Evolutionary conservation across 495 filamentous ascomycete species (phyloP), one percentile per base, ranked within the genome.

Genomic region (Neurospora sp.): DNA sequence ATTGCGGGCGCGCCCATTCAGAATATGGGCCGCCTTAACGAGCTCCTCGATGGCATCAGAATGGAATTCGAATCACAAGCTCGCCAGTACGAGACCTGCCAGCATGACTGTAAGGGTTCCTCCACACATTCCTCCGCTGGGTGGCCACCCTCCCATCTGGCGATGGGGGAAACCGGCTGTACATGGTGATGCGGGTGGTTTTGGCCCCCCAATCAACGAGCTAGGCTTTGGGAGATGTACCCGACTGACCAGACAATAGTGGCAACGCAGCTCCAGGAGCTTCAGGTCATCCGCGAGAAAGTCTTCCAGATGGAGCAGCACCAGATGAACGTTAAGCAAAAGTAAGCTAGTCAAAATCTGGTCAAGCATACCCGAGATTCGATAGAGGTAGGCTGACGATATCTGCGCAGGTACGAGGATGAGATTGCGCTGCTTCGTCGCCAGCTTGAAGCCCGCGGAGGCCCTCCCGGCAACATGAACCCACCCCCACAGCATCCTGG

Each of bases 281-380:
- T 98, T 88, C 92, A 97, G 76, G 86, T 96, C 80, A 92, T 99
- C 69, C 89, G 94, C 71, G 90, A 94, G 79, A 96, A 95, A 80
- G 92, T 99, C 71, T 97, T 91, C 78, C 87, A 92, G 74, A 88
- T 99, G 76, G 95, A 99, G 82, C 93, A 96, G 78, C 87, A 90
- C 27, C 96, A 99, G 79, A 84, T 92, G 44, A 86, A 87, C 23
- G 91, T 98, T 80, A 98, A 98, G 85, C 85, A 88, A 80, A 97
- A 97, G 96, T 99, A 86, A 80, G 90, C 80, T 59, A 39, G 42
- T 16, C 11, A 16, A 40, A 11, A 1, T 4, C 27, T 44, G 27
- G 39, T 18, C 20, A 42, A n/a, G 9, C 38, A 16, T 39, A 39
- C 4, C 39, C 35, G 20, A 31, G 1, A 10, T 18, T 23, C 27